Evolutionary conservation across 805 yeast genomes (phyloP).

Genomic region (Saccharomycopsis synnaedendra): DNA sequence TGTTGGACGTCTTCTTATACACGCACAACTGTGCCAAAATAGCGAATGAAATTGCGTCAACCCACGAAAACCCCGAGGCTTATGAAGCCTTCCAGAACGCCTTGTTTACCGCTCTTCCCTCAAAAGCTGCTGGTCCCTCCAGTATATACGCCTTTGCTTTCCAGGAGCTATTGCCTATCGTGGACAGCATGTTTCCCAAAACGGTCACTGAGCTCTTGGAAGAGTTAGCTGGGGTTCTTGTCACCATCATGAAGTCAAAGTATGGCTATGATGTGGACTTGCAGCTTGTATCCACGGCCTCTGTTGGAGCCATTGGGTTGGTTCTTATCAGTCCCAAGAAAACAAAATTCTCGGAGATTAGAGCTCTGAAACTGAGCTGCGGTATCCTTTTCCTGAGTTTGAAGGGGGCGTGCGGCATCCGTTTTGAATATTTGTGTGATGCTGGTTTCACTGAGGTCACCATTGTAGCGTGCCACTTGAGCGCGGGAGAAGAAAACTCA

Average conservation of each 20-base stretch:
- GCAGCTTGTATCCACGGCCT: slow-evolving; percentile 31
- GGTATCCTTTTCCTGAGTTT: slow-evolving; percentile 53
- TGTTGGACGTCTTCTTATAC: slow-evolving; percentile 17
- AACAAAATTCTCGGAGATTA: slow-evolving; percentile 19
- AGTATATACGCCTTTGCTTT: slow-evolving; percentile 40
- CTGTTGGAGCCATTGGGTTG: slow-evolving; percentile 49
- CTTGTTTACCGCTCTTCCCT: slow-evolving; percentile 1
- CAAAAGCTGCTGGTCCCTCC: neutral
- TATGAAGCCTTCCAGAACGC: slow-evolving; percentile 1
- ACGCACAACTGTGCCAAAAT: slow-evolving; percentile 4
- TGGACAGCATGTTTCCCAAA: slow-evolving; percentile 39
- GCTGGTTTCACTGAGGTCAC: slow-evolving; percentile 33
- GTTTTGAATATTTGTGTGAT: slow-evolving; percentile 25
- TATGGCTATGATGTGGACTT: slow-evolving; percentile 27
- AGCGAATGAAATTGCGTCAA: neutral
- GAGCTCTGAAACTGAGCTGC: slow-evolving; percentile 26
- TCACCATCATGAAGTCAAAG: slow-evolving; percentile 25
- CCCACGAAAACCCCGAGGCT: neutral
- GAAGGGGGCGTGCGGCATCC: slow-evolving; percentile 64
- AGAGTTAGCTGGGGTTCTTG: slow-evolving; percentile 23
- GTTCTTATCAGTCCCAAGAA: slow-evolving; percentile 35
- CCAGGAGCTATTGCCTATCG: slow-evolving; percentile 48
- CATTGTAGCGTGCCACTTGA: slow-evolving; percentile 59
- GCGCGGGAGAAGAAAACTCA: slow-evolving; percentile 67
- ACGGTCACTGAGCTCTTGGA: slow-evolving; percentile 28